Evolutionary conservation across 352 stramenopile species (phyloP), one percentile per base, ranked within the genome.

Genomic region (Phytophthora parvispora): DNA sequence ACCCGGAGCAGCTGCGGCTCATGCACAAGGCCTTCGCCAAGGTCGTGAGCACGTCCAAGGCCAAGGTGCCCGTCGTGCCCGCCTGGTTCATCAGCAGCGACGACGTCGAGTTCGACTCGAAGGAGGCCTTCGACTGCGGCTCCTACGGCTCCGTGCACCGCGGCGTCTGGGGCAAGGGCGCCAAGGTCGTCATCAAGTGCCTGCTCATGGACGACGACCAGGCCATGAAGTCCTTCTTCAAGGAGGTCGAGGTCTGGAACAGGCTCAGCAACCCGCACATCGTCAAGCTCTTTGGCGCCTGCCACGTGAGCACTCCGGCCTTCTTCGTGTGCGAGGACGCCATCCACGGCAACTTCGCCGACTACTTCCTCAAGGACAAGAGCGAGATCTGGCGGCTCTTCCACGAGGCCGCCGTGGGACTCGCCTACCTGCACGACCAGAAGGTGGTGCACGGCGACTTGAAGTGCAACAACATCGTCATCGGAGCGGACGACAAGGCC

Each of bases 401-500:
- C 42, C 42, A 48, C 20, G 42, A 48, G 42, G 42, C 42, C 20
- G 42, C 42, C 2, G 42, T 48, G 7, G 42, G 42, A 7, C 13
- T 48, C n/a, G 42, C 42, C 29, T 97, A 94, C 52, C 70, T 98
- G 15, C 90, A 98, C 66, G 49, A 49, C 15, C 60, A 86, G 34
- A 67, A 74, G 10, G 67, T 92, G 45, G 72, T 98, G 24, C 91
- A 97, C 64, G 83, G 91, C n/a, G 90, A 98, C 40, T 74, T 97
- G 10, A 97, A 97, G 58, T 90, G 85, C 52, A 88, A 77, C 56
- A 97, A 97, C 70, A 75, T 98, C 18, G 43, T 97, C 20, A 71
- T 96, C 5, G 84, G 82, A 5, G 53, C 61, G 4, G 50, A 81
- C 16, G 59, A 72, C 18, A 56, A 64, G 3, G 73, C 72, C 8